Evolutionary conservation across 225 moss, liverwort and hornwort species (phyloP), one percentile per base, ranked within the genome.

Genomic region (Antitrichia curtipendula): DNA sequence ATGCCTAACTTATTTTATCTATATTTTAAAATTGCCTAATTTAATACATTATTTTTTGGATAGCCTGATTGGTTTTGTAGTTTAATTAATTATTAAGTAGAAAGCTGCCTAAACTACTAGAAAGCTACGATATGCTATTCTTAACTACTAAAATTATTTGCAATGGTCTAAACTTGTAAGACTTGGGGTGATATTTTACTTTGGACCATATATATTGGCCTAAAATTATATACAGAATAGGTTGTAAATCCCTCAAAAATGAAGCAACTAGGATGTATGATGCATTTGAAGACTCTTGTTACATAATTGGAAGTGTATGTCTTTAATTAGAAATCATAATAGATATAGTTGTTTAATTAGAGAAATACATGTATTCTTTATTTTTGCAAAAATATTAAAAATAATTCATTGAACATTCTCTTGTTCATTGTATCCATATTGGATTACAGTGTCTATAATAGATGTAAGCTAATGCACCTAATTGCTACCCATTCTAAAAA

Each of bases 311-410:
- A 16, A 6, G 43, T 27, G 2, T 9, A 16, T 28, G 16, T 71
- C 43, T 17, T 43, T 43, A 3, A n/a, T n/a, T n/a, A n/a, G 9
- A 15, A 43, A 71, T 71, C 8, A 71, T 43, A 43, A 43, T 27
- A 43, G 41, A 71, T 71, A 3, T 43, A 24, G 15, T 25, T 43
- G 16, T 3, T 25, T 43, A 16, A 70, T 15, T 41, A 1, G 3
- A 14, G 0, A 9, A 41, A 16, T 41, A 8, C 1, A 9, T 16
- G 1, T 43, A 43, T 43, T 43, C 14, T 12, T 8, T 1, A 16
- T 71, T 71, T 71, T 0, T 27, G 2, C 27, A 43, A 43, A 43
- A 43, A 24, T 16, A 3, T 6, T 43, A 71, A 4, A 27, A 71
- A 6, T 27, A 43, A 6, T 41, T 71, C 27, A 41, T 16, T 71